These are phyloP conservation scores for Cercospora beticola DNA, from an alignment of 2,329 filamentous ascomycete genomes.

Conservation along the genomic window DNA sequence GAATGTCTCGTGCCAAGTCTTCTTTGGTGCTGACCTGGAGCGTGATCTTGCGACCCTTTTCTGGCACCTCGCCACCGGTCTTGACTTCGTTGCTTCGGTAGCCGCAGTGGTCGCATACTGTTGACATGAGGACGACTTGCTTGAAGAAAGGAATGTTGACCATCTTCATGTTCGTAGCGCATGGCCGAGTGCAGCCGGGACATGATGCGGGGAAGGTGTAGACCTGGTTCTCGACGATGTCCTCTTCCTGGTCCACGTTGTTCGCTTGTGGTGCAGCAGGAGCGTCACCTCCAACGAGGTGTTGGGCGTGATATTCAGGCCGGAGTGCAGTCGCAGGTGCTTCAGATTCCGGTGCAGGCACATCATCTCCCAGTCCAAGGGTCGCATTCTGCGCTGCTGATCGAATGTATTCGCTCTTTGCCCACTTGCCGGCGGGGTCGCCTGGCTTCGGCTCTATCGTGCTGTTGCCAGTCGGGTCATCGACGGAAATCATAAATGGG, in stretches of 20 bases:
- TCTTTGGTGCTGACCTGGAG: conserved; percentile 66
- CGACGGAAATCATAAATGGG: conserved; percentile 83
- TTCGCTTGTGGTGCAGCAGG: conserved; percentile 31
- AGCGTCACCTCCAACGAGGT: conserved; percentile 40
- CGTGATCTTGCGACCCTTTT: conserved; percentile 78
- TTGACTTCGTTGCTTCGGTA: conserved; percentile 95
- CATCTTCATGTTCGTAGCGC: conserved; percentile 97
- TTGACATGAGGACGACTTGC: conserved; percentile 94
- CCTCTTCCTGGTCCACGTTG: conserved; percentile 54
- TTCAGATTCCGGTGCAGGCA: conserved; percentile 39
- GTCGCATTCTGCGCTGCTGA: conserved; percentile 82
- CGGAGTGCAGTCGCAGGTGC: conserved; percentile 59
- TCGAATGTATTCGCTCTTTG: conserved; percentile 78
- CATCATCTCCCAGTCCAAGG: conserved; percentile 67
- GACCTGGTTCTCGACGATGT: conserved; percentile 90
- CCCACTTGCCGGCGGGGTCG: conserved; percentile 82
- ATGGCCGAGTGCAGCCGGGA: conserved; percentile 82
- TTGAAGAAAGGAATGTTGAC: conserved; percentile 98
- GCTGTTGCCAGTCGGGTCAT: conserved; percentile 93
- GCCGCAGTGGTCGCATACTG: conserved; percentile 85
- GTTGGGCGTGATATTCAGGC: conserved; percentile 52
- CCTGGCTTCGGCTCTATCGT: conserved; percentile 85
- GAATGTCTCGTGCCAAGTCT: conserved; percentile 86
- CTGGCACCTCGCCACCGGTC: conserved; percentile 89
- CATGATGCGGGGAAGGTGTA: conserved; percentile 91